phyloP scores from a whole-genome alignment of 2,329 filamentous ascomycete genomes.

The Emergomyces africanus region DNA sequence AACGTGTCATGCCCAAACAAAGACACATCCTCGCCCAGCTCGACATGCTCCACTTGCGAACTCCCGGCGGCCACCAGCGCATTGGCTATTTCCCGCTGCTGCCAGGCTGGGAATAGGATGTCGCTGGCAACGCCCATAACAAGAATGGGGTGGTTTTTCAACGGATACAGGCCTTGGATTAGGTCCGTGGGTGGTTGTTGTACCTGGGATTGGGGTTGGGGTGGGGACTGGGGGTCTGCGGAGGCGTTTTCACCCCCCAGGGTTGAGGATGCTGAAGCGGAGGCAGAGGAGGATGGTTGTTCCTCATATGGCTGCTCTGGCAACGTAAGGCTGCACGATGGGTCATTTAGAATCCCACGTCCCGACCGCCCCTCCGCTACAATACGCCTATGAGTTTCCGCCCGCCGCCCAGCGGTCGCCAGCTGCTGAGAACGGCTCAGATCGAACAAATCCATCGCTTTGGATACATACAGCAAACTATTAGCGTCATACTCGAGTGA shows the following conservation, averaged over 20 bases:
- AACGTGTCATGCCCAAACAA: slow-evolving; percentile 97
- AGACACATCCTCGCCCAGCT: slow-evolving; percentile 87
- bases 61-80: slow-evolving; percentile 69
- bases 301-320: slow-evolving; percentile 80
- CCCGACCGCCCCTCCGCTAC: slow-evolving; percentile 30
- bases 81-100: slow-evolving; percentile 86
- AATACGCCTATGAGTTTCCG: slow-evolving; percentile 47
- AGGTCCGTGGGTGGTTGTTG: slow-evolving; percentile 62
- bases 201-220: slow-evolving; percentile 12
- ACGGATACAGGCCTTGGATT: slow-evolving; percentile 55
- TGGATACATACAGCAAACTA: slow-evolving; percentile 88
- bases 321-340: slow-evolving; percentile 65
- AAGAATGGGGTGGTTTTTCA: slow-evolving; percentile 67
- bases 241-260: not conserved
- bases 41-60: slow-evolving; percentile 68
- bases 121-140: slow-evolving; percentile 93
- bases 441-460: slow-evolving; percentile 98
- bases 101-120: slow-evolving; percentile 95
- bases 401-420: slow-evolving; percentile 49
- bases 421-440: slow-evolving; percentile 60
- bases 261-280: not conserved
- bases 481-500: slow-evolving; percentile 95
- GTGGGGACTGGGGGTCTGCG: not conserved
- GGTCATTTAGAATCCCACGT: slow-evolving; percentile 22
- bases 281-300: slow-evolving; percentile 40